Percentiles rank a stretch among this genome's conserved stretches.
phyloP scores from a whole-genome alignment of 345 rosid genomes.

The Toxicodendron radicans region DNA sequence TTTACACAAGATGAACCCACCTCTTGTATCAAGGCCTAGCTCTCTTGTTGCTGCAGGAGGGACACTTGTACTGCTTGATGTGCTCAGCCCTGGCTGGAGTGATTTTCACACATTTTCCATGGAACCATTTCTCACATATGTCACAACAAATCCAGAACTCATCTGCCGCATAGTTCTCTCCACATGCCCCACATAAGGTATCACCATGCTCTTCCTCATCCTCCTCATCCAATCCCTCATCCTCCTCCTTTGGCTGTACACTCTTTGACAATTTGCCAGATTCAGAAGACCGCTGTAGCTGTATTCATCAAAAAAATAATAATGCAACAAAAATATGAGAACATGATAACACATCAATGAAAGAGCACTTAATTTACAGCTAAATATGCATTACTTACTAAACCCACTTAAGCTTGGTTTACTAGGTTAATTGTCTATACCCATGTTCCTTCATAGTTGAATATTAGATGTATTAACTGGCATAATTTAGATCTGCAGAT shows the following conservation, averaged over 20 bases:
- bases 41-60: conserved; percentile 86
- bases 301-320: conserved; percentile 12
- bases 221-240: conserved; percentile 48
- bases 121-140: conserved; percentile 84
- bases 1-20: conserved; percentile 16
- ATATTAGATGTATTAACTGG: neutral
- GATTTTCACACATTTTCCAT: conserved; percentile 80
- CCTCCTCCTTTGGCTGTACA: conserved; percentile 43
- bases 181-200: conserved; percentile 80
- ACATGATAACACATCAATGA: neutral
- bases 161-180: conserved; percentile 67
- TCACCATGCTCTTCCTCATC: conserved; percentile 66
- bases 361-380: neutral
- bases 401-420: neutral
- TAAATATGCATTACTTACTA: neutral
- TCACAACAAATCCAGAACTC: conserved; percentile 92
- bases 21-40: conserved; percentile 49
- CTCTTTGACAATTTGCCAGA: conserved; percentile 41
- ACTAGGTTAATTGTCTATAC: neutral
- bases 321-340: neutral
- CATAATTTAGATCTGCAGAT: neutral
- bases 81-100: conserved; percentile 88
- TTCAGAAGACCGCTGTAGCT: conserved; percentile 55
- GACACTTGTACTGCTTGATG: conserved; percentile 83
- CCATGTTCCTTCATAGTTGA: neutral